Evolutionary conservation across 768 basidiomycete species (phyloP), one percentile per base, ranked within the genome.

Genomic region (Chalciporus chontae): DNA sequence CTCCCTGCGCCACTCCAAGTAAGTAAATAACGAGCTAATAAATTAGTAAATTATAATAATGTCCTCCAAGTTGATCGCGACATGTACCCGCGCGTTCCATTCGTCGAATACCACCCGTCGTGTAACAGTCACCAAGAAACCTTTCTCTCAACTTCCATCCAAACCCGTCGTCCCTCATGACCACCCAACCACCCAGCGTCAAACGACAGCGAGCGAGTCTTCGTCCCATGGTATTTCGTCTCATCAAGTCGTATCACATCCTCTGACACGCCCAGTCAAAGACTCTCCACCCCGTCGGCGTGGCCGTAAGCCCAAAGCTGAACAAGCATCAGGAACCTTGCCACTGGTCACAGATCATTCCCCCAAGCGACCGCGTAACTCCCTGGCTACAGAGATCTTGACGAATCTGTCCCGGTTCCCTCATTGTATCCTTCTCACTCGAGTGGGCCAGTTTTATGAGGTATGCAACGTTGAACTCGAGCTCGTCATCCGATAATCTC

Each of bases 361-460:
- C 9, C 47, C 34, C 29, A 68, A 43, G 40, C 66, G 54, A 43
- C 71, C 77, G 2, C 69, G 64, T 36, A 81, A 75, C 21, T 68
- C 76, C 41, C 77, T 95, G 18, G 86, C 90, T 3, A 74, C 64
- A 39, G 85, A 84, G 55, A 85, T 97, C 27, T 73, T 80, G 54
- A 68, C 77, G 21, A 92, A 96, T 61, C 74, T 88, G 17, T 70
- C 73, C 36, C 79, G 72, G 41, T 96, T 92, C 62, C 88, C 94
- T 18, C 88, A 94, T 58, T 94, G 93, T 62, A 76, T 96, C 24
- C 74, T 97, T 21, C 77, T 98, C 15, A 97, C 94, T 8, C 81
- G 91, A 46, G 93, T 97, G 10, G 94, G 94, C 13, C 86, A 92
- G 59, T 97, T 97, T 67, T 97, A 95, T 63, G 94, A 97, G 79